Conservation (phyloP, 129 eudicot species). For the Pittosporum tobira region DNA sequence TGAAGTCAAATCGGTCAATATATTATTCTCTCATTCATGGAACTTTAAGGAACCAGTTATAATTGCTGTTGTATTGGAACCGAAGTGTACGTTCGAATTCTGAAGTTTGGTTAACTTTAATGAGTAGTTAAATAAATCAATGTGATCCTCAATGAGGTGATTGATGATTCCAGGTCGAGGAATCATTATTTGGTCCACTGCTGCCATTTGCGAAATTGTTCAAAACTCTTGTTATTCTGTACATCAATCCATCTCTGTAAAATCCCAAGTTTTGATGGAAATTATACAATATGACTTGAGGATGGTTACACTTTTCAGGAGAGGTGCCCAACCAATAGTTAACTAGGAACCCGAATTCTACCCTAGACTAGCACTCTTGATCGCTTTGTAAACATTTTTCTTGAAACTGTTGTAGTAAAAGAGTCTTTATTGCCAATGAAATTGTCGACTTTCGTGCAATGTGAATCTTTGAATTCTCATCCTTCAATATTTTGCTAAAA, state of each 20-base stretch:
- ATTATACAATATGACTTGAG: background rate
- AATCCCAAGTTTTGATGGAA: background rate
- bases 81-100: background rate
- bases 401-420: background rate
- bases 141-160: background rate
- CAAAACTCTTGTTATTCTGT: background rate
- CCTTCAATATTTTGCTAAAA: background rate
- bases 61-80: background rate
- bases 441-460: background rate
- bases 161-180: background rate
- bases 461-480: background rate
- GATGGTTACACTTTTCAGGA: background rate
- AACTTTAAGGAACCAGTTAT: conserved; percentile 4
- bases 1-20: conserved; percentile 32
- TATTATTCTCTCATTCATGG: conserved; percentile 15
- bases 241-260: background rate
- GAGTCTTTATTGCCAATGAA: background rate
- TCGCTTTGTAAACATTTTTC: background rate
- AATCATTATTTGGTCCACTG: background rate
- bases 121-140: background rate
- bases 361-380: background rate
- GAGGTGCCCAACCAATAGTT: background rate
- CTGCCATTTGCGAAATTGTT: background rate
- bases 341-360: background rate
- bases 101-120: background rate